These are phyloP conservation scores for Vigna hirtella DNA, from an alignment of 306 rosid genomes.

Conservation along the genomic window DNA sequence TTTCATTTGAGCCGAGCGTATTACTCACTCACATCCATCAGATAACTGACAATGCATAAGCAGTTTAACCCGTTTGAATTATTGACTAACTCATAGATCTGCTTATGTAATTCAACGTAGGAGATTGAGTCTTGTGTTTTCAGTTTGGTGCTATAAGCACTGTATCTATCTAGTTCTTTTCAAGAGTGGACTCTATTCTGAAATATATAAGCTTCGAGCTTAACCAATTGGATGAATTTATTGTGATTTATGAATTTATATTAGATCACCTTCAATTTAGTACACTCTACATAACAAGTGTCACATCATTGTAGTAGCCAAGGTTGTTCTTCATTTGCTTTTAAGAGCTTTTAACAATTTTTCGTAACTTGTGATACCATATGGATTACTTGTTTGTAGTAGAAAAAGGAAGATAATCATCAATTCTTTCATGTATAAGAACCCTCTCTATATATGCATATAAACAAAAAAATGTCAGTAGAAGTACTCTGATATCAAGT, in stretches of 20 bases:
- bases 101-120: background rate
- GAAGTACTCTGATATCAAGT: background rate
- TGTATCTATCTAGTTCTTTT: background rate
- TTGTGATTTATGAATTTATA: constrained; percentile 1
- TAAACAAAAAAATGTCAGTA: background rate
- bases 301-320: background rate
- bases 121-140: background rate
- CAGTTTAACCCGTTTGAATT: background rate
- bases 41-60: background rate
- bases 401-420: background rate
- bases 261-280: background rate
- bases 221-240: background rate
- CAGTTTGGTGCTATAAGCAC: background rate
- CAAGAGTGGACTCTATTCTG: background rate
- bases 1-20: background rate
- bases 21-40: background rate
- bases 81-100: background rate
- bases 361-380: background rate
- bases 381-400: background rate
- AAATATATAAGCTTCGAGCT: background rate
- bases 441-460: background rate
- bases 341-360: background rate
- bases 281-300: background rate
- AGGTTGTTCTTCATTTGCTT: constrained; percentile 17
- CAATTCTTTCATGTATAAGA: background rate